Conservation (phyloP, 2,329 filamentous ascomycete species). For the Huntiella moniliformis region DNA sequence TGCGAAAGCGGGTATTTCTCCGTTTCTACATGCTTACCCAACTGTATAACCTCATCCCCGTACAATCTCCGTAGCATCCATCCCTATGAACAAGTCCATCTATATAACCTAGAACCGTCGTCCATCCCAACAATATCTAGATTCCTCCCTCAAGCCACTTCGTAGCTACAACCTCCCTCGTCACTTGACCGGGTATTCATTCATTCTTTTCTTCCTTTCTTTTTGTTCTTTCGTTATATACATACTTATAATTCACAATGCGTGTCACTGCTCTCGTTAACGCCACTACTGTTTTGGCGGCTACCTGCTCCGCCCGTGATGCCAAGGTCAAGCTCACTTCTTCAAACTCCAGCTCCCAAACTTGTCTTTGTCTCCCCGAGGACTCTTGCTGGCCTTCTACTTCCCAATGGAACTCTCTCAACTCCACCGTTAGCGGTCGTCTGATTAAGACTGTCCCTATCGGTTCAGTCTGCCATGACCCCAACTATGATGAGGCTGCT, state of each 20-base stretch:
- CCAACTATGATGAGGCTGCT: slow-evolving; percentile 23
- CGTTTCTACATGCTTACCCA: too few relatives aligned
- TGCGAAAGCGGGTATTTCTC: too few relatives aligned
- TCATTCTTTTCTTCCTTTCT: background rate
- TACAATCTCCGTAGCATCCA: background rate
- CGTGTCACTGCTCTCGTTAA: background rate
- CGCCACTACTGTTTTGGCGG: background rate
- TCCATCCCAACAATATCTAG: background rate
- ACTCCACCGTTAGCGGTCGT: slow-evolving; percentile 29
- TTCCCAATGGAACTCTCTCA: slow-evolving; percentile 29
- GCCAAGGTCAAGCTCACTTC: background rate
- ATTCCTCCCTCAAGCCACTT: background rate
- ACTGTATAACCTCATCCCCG: background rate
- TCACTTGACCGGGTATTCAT: background rate
- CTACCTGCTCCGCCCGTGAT: background rate
- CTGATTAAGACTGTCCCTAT: slow-evolving; percentile 34
- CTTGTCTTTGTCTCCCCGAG: slow-evolving; percentile 29
- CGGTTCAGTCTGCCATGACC: slow-evolving; percentile 32
- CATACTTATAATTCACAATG: background rate
- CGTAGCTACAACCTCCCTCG: background rate
- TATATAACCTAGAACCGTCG: background rate
- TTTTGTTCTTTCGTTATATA: background rate
- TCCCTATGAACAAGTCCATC: background rate
- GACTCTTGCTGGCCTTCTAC: slow-evolving; percentile 34
- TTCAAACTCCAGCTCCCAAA: background rate